These are phyloP conservation scores for Chlorella sorokiniana DNA, from an alignment of 139 green algal species.

Conservation along the genomic window DNA sequence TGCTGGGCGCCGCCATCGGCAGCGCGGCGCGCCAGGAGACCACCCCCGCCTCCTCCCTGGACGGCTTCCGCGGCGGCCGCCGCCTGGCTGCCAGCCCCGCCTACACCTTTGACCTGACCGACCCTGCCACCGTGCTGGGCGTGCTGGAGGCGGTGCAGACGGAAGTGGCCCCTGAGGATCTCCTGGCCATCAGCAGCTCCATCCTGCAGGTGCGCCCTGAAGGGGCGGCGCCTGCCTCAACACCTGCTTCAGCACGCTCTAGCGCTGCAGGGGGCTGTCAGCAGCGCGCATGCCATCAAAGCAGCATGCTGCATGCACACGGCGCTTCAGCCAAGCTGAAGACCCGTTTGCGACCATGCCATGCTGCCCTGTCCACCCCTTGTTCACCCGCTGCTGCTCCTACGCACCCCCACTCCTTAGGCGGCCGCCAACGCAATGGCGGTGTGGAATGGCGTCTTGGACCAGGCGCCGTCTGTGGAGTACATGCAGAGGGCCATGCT, in stretches of 20 bases:
- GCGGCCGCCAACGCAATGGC: neutral
- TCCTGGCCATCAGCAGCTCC: neutral
- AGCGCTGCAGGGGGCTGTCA: neutral
- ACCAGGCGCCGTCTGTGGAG: neutral
- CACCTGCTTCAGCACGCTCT: neutral
- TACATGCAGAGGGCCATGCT: conserved; percentile 19
- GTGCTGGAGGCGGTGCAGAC: conserved; percentile 5
- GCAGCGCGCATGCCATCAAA: too few species aligned
- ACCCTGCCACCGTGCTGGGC: neutral
- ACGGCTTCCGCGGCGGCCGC: neutral
- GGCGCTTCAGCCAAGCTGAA: neutral
- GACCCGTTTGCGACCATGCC: too few species aligned
- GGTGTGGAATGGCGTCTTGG: neutral
- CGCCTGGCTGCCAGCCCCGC: neutral
- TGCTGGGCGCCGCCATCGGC: neutral
- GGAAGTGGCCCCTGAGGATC: neutral
- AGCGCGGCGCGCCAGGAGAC: neutral
- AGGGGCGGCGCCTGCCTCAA: too few species aligned
- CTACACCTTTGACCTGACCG: neutral
- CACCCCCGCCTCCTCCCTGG: neutral
- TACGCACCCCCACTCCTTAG: neutral
- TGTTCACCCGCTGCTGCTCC: neutral
- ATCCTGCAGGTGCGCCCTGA: conserved; percentile 2
- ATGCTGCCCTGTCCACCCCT: neutral
- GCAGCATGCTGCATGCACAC: neutral